Percentiles rank a stretch among this genome's conserved stretches.
Evolutionary conservation across 2,329 filamentous ascomycete species (phyloP).

Genomic region (Chaetomium strumarium): DNA sequence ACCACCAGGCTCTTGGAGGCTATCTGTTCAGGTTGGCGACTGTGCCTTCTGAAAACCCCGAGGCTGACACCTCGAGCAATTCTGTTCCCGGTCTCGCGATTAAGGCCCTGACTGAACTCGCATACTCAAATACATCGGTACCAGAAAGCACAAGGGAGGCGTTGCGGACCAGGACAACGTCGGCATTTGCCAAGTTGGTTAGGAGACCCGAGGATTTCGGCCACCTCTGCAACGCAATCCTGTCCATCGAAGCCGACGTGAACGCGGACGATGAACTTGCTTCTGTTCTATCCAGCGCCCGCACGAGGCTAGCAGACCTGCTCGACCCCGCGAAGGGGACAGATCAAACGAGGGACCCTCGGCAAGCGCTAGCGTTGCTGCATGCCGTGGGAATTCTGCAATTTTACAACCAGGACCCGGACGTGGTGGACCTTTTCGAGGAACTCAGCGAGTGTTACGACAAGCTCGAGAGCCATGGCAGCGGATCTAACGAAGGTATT

Average conservation of each 20-base stretch:
- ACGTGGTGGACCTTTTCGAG: conserved; percentile 74
- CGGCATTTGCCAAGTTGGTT: conserved; percentile 53
- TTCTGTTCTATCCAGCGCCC: conserved; percentile 42
- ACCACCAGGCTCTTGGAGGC: conserved; percentile 46
- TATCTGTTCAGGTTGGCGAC: conserved; percentile 50
- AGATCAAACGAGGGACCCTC: conserved; percentile 26
- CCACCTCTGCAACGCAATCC: conserved; percentile 48
- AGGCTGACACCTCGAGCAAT: conserved; percentile 27
- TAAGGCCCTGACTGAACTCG: conserved; percentile 48
- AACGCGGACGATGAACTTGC: conserved; percentile 47
- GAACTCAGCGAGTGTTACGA: conserved; percentile 75
- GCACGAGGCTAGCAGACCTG: conserved; percentile 46
- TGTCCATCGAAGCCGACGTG: conserved; percentile 48
- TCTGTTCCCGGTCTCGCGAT: conserved; percentile 40
- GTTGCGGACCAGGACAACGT: conserved; percentile 51
- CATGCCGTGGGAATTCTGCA: conserved; percentile 82
- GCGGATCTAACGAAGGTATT: conserved; percentile 48
- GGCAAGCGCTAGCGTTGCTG: conserved; percentile 69
- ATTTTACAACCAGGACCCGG: conserved; percentile 82
- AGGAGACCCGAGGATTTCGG: conserved; percentile 47
- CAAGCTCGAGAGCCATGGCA: conserved; percentile 54
- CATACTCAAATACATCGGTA: conserved; percentile 47
- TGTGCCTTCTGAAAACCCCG: conserved; percentile 29
- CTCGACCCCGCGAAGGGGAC: conserved; percentile 34
- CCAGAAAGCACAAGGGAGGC: conserved; percentile 50